Evolutionary conservation across 805 yeast species (phyloP).

Genomic region (Candida rishiriensis): DNA sequence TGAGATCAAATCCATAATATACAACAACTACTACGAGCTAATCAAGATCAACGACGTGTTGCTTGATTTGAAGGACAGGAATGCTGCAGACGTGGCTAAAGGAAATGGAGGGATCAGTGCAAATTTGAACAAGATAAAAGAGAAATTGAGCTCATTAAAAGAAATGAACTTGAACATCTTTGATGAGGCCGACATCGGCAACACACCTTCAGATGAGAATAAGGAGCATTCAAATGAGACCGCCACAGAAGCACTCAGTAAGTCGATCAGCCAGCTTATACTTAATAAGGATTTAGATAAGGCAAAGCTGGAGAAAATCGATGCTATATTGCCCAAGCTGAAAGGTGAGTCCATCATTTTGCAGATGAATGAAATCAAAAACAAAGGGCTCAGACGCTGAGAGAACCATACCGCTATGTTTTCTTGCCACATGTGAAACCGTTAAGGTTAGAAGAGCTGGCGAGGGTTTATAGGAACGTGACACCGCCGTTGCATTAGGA

Average conservation of each 20-base stretch:
- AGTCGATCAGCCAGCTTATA: constrained; percentile 15
- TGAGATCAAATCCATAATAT: constrained; percentile 65
- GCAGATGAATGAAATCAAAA: constrained; percentile 24
- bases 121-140: constrained; percentile 22
- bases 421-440: no score
- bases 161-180: constrained; percentile 11
- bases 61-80: constrained; percentile 28
- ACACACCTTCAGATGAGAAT: constrained; percentile 1
- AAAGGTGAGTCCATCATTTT: constrained; percentile 19
- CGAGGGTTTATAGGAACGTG: no score
- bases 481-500: no score
- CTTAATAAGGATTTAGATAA: constrained; percentile 12
- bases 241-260: constrained; percentile 9
- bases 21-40: constrained; percentile 71
- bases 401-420: no score
- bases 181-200: not conserved
- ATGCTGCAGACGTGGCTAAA: constrained; percentile 12
- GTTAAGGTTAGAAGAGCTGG: no score
- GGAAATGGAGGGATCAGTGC: constrained; percentile 19
- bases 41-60: constrained; percentile 62
- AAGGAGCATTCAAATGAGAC: not conserved
- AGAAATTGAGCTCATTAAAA: constrained; percentile 16
- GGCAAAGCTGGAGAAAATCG: constrained; percentile 12
- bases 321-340: constrained; percentile 15
- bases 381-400: constrained; percentile 7